phyloP scores from a whole-genome alignment of 2,329 filamentous ascomycete genomes.

The Clonostachys rhizophaga region DNA sequence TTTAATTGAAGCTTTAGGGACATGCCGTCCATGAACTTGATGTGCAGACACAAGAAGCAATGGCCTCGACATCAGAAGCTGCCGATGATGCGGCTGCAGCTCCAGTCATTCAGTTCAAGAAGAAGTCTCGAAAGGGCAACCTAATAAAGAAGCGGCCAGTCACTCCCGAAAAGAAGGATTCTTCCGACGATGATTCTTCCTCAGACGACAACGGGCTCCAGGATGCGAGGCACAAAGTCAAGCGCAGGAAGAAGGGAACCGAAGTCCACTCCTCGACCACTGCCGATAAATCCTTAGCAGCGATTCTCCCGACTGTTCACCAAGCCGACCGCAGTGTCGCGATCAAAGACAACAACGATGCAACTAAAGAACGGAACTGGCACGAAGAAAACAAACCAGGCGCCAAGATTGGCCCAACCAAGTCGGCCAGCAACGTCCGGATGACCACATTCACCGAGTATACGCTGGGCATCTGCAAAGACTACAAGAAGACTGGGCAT shows the following conservation, averaged over 20 bases:
- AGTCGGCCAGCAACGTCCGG: conserved; percentile 83
- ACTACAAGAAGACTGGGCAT: conserved; percentile 74
- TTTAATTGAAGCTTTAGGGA: too few relatives aligned
- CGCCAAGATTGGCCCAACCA: conserved; percentile 76
- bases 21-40: too few relatives aligned
- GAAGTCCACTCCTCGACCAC: conserved; percentile 60
- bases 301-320: conserved; percentile 53
- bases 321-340: conserved; percentile 56
- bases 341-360: conserved; percentile 72
- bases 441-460: conserved; percentile 90
- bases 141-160: conserved; percentile 79
- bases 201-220: conserved; percentile 74
- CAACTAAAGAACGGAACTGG: conserved; percentile 87
- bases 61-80: too few relatives aligned
- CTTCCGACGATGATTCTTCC: conserved; percentile 60
- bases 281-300: conserved; percentile 30
- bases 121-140: conserved; percentile 71
- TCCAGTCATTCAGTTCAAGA: conserved; percentile 72
- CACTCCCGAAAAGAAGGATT: conserved; percentile 59
- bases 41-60: too few relatives aligned
- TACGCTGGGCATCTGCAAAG: conserved; percentile 91
- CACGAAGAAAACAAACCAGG: conserved; percentile 69
- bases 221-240: conserved; percentile 75
- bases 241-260: conserved; percentile 67
- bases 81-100: too few relatives aligned